These are phyloP conservation scores for Primulina eburnea DNA, from an alignment of 257 asterid species.

Conservation along the genomic window DNA sequence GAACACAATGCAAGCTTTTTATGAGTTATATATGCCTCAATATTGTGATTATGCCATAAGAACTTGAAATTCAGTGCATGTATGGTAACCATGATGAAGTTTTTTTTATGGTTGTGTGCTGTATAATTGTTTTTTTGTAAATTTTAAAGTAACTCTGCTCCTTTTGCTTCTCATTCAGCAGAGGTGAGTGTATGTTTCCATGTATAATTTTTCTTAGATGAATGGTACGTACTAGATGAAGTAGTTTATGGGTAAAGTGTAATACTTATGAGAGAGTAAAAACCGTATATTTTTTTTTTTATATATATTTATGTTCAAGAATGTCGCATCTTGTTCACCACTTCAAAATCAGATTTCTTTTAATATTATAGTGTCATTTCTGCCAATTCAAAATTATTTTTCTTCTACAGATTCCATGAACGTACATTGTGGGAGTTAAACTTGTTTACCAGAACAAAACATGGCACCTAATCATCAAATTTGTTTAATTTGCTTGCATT, in stretches of 20 bases:
- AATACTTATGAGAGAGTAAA: too few relatives aligned
- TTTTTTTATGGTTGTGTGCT: neutral
- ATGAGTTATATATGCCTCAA: neutral
- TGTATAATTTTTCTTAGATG: too few relatives aligned
- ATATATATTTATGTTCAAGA: neutral
- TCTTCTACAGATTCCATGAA: neutral
- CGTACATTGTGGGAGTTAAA: too few relatives aligned
- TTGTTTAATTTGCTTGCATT: neutral
- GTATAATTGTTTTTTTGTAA: neutral
- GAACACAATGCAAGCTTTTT: neutral
- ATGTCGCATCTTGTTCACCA: neutral
- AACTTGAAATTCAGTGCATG: neutral
- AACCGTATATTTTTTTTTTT: too few relatives aligned
- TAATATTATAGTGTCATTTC: neutral
- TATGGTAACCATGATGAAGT: neutral
- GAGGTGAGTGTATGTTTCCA: too few relatives aligned
- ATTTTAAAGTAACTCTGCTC: too few relatives aligned
- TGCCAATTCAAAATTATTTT: neutral
- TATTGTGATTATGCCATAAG: neutral
- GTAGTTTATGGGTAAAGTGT: too few relatives aligned
- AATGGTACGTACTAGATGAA: too few relatives aligned
- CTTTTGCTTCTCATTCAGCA: neutral
- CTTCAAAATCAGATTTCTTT: neutral
- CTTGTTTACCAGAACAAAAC: neutral
- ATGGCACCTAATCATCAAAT: neutral